Conservation (phyloP, 1,284 basidiomycete species). For the Trichosporon sp. region DNA sequence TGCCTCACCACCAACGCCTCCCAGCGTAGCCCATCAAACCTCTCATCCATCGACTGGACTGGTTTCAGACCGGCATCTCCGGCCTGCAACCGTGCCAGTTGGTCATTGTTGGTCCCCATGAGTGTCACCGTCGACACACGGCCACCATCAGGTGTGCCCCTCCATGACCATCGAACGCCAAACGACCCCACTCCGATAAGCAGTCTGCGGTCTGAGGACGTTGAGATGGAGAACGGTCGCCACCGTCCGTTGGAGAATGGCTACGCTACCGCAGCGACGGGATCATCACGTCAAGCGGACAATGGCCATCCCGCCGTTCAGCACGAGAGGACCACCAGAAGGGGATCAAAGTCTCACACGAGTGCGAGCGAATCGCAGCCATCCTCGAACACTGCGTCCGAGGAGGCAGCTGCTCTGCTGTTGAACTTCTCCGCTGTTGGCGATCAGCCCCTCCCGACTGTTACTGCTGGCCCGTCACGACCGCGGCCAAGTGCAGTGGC, state of each 20-base stretch:
- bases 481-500: neutral
- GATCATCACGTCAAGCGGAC: neutral
- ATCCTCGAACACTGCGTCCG: conserved; percentile 6
- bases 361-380: neutral
- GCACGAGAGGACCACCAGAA: neutral
- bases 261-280: neutral
- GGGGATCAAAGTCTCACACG: neutral
- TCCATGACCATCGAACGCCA: neutral
- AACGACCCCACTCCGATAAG: neutral
- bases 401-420: conserved; percentile 29
- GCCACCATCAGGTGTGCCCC: neutral
- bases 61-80: neutral
- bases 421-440: conserved; percentile 28
- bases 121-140: neutral
- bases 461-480: conserved; percentile 1
- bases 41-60: neutral
- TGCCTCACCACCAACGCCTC: neutral
- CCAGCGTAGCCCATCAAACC: neutral
- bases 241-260: neutral
- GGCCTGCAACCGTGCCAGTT: conserved; percentile 1
- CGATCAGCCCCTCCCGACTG: conserved; percentile 6
- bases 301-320: neutral
- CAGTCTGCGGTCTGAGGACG: neutral
- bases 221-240: neutral
- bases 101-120: neutral